These are phyloP conservation scores for Aspergillus tamarii DNA, from an alignment of 2,329 filamentous ascomycete species.

Conservation along the genomic window DNA sequence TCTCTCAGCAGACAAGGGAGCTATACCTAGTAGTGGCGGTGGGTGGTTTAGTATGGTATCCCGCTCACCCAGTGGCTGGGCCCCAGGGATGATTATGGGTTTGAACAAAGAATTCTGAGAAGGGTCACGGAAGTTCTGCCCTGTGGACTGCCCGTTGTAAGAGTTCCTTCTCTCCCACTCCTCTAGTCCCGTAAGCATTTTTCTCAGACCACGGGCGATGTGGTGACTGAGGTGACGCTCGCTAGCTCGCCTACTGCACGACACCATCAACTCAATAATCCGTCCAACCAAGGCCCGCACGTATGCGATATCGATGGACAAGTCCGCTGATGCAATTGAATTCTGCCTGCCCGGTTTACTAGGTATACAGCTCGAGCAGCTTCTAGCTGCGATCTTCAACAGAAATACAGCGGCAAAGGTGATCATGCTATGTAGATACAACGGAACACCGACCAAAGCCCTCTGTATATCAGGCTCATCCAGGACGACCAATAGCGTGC, in stretches of 20 bases:
- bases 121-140: slow-evolving; percentile 28
- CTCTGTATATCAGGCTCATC: slow-evolving; percentile 49
- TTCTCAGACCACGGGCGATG: slow-evolving; percentile 42
- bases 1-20: slow-evolving; percentile 43
- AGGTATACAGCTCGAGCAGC: slow-evolving; percentile 37
- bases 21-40: slow-evolving; percentile 40
- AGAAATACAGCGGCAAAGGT: slow-evolving; percentile 52
- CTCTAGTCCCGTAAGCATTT: slow-evolving; percentile 44
- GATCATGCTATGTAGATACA: slow-evolving; percentile 53
- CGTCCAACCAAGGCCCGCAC: slow-evolving; percentile 39
- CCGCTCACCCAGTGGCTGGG: slow-evolving; percentile 40
- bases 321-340: slow-evolving; percentile 41
- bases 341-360: slow-evolving; percentile 40
- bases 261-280: slow-evolving; percentile 43
- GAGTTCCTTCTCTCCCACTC: slow-evolving; percentile 43
- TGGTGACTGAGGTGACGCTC: slow-evolving; percentile 46
- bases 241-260: slow-evolving; percentile 42
- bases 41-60: slow-evolving; percentile 42
- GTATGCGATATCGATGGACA: slow-evolving; percentile 39
- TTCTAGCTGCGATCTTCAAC: slow-evolving; percentile 48
- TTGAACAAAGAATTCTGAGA: slow-evolving; percentile 36
- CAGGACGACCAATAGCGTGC: slow-evolving; percentile 46
- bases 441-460: slow-evolving; percentile 47
- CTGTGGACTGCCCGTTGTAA: slow-evolving; percentile 24
- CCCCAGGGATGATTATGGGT: slow-evolving; percentile 39